Evolutionary conservation across 768 basidiomycete species (phyloP).

Genomic region (Hygrophorus pudorinus): DNA sequence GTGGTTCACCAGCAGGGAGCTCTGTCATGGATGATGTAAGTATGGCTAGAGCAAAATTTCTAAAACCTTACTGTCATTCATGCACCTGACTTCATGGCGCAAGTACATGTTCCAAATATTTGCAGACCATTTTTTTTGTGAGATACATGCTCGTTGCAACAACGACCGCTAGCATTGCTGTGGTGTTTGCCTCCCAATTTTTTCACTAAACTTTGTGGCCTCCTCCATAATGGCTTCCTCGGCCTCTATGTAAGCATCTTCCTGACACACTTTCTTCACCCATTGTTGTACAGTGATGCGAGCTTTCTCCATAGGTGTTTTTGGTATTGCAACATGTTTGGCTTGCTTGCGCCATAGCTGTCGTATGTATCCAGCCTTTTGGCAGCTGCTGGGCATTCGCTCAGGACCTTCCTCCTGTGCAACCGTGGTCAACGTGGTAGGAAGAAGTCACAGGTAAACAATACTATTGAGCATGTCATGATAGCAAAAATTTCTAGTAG

Average conservation of each 20-base stretch:
- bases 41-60: background rate
- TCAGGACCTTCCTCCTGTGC: too few species aligned
- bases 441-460: too few species aligned
- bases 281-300: background rate
- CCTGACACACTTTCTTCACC: background rate
- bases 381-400: too few species aligned
- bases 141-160: background rate
- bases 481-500: too few species aligned
- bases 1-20: background rate
- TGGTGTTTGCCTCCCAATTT: slow-evolving; percentile 2
- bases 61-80: slow-evolving; percentile 1
- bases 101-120: slow-evolving; percentile 3
- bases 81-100: background rate
- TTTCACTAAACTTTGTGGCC: slow-evolving; percentile 1
- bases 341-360: background rate
- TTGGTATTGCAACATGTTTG: background rate
- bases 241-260: background rate
- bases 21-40: background rate
- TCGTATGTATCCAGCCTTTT: background rate
- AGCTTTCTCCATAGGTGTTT: slow-evolving; percentile 1
- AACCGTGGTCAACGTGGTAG: too few species aligned
- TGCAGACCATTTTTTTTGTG: background rate
- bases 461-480: too few species aligned
- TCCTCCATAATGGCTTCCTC: background rate
- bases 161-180: background rate